phyloP scores from a whole-genome alignment of 768 basidiomycete species.

The Tricholoma matsutake region DNA sequence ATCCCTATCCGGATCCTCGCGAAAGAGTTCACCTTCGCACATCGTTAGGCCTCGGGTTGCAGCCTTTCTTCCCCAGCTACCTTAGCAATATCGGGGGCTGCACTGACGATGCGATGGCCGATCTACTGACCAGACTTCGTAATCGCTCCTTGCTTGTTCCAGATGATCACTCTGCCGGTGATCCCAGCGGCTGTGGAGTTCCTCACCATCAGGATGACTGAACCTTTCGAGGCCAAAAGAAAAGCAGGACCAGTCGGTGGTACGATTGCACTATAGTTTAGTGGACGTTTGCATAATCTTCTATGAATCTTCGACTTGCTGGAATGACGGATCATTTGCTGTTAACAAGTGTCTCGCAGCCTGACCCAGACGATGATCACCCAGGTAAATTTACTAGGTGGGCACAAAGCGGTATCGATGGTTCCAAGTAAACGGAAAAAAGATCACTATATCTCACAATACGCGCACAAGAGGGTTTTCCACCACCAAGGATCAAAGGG shows the following conservation, averaged over 20 bases:
- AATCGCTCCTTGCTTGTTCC: not conserved
- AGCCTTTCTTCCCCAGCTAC: not conserved
- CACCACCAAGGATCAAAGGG: too few relatives aligned
- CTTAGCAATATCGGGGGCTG: not conserved
- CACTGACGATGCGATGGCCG: not conserved
- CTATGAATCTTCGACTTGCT: not conserved
- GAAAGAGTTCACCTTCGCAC: not conserved
- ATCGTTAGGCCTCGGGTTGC: not conserved
- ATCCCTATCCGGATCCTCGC: not conserved
- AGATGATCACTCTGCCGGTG: not conserved
- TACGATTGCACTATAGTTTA: not conserved
- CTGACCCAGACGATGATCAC: too few relatives aligned
- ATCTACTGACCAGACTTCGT: not conserved
- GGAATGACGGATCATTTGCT: too few relatives aligned
- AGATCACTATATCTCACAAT: not conserved
- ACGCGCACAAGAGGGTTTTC: not conserved
- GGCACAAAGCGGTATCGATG: not conserved
- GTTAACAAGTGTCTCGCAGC: too few relatives aligned
- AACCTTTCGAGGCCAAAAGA: not conserved
- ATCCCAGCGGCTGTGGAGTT: not conserved
- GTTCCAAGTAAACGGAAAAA: too few relatives aligned
- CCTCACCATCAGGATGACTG: conserved; percentile 1
- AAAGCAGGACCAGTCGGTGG: not conserved
- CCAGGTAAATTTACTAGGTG: not conserved
- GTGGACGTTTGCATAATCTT: not conserved